Conservation (phyloP, 345 rosid genomes). For the Psidium friedrichsthalianum region DNA sequence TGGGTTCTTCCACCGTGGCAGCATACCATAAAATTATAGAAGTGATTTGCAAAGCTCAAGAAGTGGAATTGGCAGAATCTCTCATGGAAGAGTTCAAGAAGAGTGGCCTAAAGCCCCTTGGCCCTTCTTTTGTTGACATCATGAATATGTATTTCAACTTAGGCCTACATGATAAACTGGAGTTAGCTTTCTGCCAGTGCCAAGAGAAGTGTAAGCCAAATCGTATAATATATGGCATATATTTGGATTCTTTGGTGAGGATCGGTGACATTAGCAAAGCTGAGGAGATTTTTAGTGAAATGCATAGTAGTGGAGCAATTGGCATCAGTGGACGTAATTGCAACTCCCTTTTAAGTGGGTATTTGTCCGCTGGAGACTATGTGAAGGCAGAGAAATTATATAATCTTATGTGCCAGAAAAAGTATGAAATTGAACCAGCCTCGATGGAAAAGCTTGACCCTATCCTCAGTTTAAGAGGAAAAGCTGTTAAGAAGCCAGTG, state of each 20-base stretch:
- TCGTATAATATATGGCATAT: conserved; percentile 44
- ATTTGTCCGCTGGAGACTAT: conserved; percentile 42
- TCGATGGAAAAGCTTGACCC: conserved; percentile 55
- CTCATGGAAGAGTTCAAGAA: conserved; percentile 50
- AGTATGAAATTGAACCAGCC: conserved; percentile 39
- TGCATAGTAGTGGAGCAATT: conserved; percentile 29
- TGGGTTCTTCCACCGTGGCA: conserved; percentile 39
- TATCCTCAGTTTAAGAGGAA: conserved; percentile 41
- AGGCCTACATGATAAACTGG: conserved; percentile 47
- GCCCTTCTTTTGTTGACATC: conserved; percentile 48
- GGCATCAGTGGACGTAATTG: conserved; percentile 55
- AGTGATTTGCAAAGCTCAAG: conserved; percentile 37
- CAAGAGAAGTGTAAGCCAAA: conserved; percentile 52
- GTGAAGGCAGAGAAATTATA: conserved; percentile 55
- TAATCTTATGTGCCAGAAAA: conserved; percentile 58
- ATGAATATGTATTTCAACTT: conserved; percentile 42
- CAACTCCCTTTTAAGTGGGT: conserved; percentile 49
- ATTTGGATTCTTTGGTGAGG: conserved; percentile 60
- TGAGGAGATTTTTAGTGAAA: conserved; percentile 46
- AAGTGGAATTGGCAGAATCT: conserved; percentile 47
- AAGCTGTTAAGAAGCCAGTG: conserved; percentile 40
- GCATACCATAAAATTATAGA: conserved; percentile 77
- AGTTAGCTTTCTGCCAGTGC: conserved; percentile 41
- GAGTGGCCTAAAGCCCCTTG: conserved; percentile 56
- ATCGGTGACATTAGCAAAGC: conserved; percentile 46